Evolutionary conservation across 192 early-diverging fungal species (phyloP), one percentile per base, ranked within the genome.

Genomic region (Rhizoclosmatium sp.): DNA sequence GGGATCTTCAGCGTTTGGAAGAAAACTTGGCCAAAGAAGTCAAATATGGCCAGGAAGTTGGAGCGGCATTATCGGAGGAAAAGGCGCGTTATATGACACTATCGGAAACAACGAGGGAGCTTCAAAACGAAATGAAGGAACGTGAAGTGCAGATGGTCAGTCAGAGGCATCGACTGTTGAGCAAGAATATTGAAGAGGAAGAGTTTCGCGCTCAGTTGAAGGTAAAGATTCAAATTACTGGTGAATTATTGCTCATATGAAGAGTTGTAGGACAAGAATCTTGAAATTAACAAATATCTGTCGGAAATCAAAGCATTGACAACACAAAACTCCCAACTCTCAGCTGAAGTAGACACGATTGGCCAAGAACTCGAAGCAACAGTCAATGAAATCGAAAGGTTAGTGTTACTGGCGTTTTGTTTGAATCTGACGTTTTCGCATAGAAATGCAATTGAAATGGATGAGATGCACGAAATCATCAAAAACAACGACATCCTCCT

Each of bases 341-440:
- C 65, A 9, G 23, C 41, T 2, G 87, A 90, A 59, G 71, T 87
- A 3, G 87, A 89, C 39, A 71, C 70, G 3, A 75, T 90, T 51
- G 80, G 82, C 1, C 69, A 82, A 67, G 89, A 90, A 67, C 65
- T 90, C 4, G 87, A 89, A 23, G 87, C 85, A 4, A 81, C 86
- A n/a, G 81, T 90, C 12, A 56, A 5, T 45, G 86, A 90, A 75
- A 78, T 90, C 4, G 89, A 90, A 41, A 82, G 78, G 86, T 87
- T 0, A 56, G 19, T 72, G 1, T 58, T 56, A 4, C 31, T 31
- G 31, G 31, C 31, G 0, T 0, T 0, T 31, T 31, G 31, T 40
- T 16, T 31, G 14, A 80, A 79, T 2, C 2, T 2, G 58, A 56
- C 19, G 4, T 14, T 14, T 70, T 4, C 41, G 5, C 59, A 9